Percentiles rank a stretch among this genome's conserved stretches.
phyloP scores from a whole-genome alignment of 2,329 filamentous ascomycete species.

The Sporothrix phasma region DNA sequence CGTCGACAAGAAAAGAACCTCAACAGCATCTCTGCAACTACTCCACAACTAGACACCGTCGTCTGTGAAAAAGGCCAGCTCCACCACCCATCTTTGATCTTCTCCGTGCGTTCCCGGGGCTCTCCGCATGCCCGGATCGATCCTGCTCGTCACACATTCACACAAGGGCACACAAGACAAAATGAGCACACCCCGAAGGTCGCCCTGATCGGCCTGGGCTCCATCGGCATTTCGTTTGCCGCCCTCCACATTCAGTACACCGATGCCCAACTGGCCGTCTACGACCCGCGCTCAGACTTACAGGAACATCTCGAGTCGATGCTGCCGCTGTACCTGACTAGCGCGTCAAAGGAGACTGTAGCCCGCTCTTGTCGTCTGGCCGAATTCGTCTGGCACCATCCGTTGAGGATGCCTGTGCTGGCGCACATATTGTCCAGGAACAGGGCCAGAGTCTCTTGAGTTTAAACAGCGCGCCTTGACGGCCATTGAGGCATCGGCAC shows the following conservation, averaged over 20 bases:
- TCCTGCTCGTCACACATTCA: background rate
- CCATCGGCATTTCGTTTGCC: slow-evolving; percentile 15
- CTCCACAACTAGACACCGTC: too few relatives aligned
- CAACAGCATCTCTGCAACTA: too few relatives aligned
- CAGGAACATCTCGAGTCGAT: background rate
- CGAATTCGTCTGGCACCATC: background rate
- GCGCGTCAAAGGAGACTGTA: background rate
- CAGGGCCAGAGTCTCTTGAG: slow-evolving; percentile 32
- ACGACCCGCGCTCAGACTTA: slow-evolving; percentile 13
- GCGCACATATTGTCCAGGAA: slow-evolving; percentile 14
- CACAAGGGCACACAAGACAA: background rate
- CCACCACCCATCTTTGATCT: too few relatives aligned
- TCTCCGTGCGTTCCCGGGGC: too few relatives aligned
- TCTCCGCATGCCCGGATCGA: too few relatives aligned
- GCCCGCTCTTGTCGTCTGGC: background rate
- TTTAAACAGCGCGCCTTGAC: slow-evolving; percentile 31
- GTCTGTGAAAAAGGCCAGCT: too few relatives aligned
- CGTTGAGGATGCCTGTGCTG: background rate
- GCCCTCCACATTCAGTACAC: slow-evolving; percentile 12
- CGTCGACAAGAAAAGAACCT: too few relatives aligned
- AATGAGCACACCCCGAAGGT: background rate
- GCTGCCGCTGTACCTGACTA: slow-evolving; percentile 8
- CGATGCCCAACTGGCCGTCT: background rate
- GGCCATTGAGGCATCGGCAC: slow-evolving; percentile 25
- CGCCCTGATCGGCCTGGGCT: slow-evolving; percentile 10